Base-by-base conservation (phyloP, 768 basidiomycete genomes). In the Podaxis pistillaris region DNA sequence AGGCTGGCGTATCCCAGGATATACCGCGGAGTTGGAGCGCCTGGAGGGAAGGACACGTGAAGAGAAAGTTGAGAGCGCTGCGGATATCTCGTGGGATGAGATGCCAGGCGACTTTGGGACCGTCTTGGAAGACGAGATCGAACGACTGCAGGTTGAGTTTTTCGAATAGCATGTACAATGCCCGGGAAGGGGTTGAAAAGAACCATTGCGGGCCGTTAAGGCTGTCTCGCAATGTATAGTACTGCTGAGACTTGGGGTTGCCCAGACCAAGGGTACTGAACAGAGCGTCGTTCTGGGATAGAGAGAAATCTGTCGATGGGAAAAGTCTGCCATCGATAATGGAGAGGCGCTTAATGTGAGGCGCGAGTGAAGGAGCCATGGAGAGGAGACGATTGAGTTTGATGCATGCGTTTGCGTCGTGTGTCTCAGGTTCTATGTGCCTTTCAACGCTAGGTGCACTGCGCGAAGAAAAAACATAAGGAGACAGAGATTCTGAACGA, bases 171-270 rank as follows among this genome's bases (percentile, higher is more conserved):
- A 44, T 13, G 26, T 44, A 26, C 11, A 62, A 33, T n/a, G 26
- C 40, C 2, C 22, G n/a, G 9, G 60, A 44, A 22, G 60, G 53
- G 28, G 60, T 55, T 4, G 41, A 37, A 11, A 62, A 22, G 22
- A 62, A 62, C 60, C 60, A 62, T 13, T 13, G 60, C 17, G 53
- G 41, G 11, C 60, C 60, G 33, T 62, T 62, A n/a, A 62, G 53
- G 22, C 46, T 33, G 15, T 62, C 60, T 9, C 60, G 52, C 30
- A 26, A 7, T 6, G 17, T 26, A 4, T 41, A 26, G 22, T 40
- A 54, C 36, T 36, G 53, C 22, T 37, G 26, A 19, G 57, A 58
- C 26, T 49, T 47, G 46, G 30, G 2, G 28, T 36, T 22, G 13
- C 11, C 30, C 15, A 36, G 19, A 19, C 46, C 46, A 17, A 58